phyloP scores from a whole-genome alignment of 148 eudicot genomes.

The Chenopodium formosanum region DNA sequence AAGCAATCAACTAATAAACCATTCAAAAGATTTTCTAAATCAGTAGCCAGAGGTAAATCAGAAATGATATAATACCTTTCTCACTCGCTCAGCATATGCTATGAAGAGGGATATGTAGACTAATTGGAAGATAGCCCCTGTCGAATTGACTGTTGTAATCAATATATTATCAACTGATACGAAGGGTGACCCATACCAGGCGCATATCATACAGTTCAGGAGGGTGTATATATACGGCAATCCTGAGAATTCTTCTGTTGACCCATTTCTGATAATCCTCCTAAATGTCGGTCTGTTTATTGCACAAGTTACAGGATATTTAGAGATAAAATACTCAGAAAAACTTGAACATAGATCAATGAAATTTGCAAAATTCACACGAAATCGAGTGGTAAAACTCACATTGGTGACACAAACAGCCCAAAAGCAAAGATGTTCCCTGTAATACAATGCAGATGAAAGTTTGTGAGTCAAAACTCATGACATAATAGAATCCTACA shows the following conservation, averaged over 20 bases:
- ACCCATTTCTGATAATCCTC: slow-evolving; percentile 57
- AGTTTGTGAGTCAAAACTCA: neutral
- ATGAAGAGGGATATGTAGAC: slow-evolving; percentile 52
- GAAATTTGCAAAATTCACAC: neutral
- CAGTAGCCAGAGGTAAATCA: slow-evolving; percentile 17
- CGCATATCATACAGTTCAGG: slow-evolving; percentile 72
- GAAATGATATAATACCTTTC: slow-evolving; percentile 46
- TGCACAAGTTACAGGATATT: neutral
- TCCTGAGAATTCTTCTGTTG: slow-evolving; percentile 77
- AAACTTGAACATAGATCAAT: neutral
- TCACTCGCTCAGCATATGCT: slow-evolving; percentile 44
- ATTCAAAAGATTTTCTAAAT: neutral
- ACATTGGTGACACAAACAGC: slow-evolving; percentile 78
- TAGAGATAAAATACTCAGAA: neutral
- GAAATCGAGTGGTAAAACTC: slow-evolving; percentile 29
- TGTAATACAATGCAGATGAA: slow-evolving; percentile 33
- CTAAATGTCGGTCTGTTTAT: slow-evolving; percentile 50
- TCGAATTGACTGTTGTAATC: slow-evolving; percentile 54
- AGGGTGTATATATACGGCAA: slow-evolving; percentile 73
- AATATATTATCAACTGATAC: slow-evolving; percentile 62
- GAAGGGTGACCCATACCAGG: slow-evolving; percentile 81
- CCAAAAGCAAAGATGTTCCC: slow-evolving; percentile 84
- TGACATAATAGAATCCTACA: neutral
- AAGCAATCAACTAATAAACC: neutral
- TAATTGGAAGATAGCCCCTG: slow-evolving; percentile 55